Conservation (phyloP, 495 filamentous ascomycete genomes). For the Tuber melanosporum region DNA sequence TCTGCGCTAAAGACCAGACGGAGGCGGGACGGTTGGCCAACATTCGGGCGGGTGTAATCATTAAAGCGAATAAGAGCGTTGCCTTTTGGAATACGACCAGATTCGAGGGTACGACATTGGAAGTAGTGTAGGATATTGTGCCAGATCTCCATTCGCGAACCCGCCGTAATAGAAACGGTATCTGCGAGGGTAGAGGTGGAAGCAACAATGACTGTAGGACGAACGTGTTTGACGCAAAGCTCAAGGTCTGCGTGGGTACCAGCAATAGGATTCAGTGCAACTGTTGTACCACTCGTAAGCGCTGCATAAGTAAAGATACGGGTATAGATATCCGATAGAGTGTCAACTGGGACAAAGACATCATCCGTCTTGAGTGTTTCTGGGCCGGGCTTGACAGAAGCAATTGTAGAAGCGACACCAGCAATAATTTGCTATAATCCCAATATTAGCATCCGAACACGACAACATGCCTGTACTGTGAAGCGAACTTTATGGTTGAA, state of each 20-base stretch:
- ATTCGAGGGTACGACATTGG: conserved; percentile 58
- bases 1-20: conserved; percentile 67
- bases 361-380: conserved; percentile 69
- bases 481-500: conserved; percentile 30
- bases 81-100: conserved; percentile 66
- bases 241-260: conserved; percentile 61
- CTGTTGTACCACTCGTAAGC: conserved; percentile 71
- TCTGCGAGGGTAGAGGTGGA: conserved; percentile 65
- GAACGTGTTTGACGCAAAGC: conserved; percentile 62
- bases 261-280: conserved; percentile 84
- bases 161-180: conserved; percentile 52
- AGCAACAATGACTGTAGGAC: conserved; percentile 76
- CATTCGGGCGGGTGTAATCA: conserved; percentile 53
- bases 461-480: neutral
- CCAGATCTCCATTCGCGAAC: conserved; percentile 47
- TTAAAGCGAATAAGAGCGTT: conserved; percentile 59
- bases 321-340: conserved; percentile 69
- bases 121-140: conserved; percentile 61
- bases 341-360: conserved; percentile 80
- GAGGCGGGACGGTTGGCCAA: conserved; percentile 66
- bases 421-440: conserved; percentile 64
- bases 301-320: conserved; percentile 75
- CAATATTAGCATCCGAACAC: conserved; percentile 43
- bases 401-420: conserved; percentile 69
- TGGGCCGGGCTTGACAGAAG: conserved; percentile 57